Evolutionary conservation across 2,329 filamentous ascomycete genomes (phyloP).

Genomic region (Phialocephala sp.): DNA sequence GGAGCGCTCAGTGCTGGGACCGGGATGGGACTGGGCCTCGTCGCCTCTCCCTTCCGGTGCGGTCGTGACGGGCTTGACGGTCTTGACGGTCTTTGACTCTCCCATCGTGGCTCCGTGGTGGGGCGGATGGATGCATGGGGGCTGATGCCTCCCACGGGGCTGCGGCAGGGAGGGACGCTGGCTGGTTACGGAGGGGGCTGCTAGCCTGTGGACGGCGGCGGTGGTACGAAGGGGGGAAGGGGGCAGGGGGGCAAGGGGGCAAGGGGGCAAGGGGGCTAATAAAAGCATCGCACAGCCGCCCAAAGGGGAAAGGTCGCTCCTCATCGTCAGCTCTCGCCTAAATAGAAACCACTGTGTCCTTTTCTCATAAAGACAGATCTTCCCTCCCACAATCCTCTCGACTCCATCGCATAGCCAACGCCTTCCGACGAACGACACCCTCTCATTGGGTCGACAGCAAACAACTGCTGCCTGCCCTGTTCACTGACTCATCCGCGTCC

Average conservation of each 20-base stretch:
- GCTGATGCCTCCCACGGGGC: neutral
- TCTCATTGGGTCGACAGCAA: conserved; percentile 10
- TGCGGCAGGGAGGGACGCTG: conserved; percentile 1
- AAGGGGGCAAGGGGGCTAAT: neutral
- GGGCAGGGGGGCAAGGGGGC: too few species aligned
- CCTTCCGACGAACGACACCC: neutral
- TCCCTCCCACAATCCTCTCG: conserved; percentile 19
- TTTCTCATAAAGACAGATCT: conserved; percentile 30
- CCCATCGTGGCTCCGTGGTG: neutral
- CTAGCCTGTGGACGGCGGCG: too few species aligned
- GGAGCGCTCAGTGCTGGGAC: neutral
- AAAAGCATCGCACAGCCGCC: neutral
- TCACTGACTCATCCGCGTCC: conserved; percentile 16
- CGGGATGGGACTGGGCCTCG: neutral
- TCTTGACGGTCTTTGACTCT: neutral
- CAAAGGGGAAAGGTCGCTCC: conserved; percentile 11
- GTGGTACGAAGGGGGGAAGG: too few species aligned
- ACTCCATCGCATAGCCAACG: conserved; percentile 1
- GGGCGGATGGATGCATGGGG: conserved; percentile 7
- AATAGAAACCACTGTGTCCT: conserved; percentile 31
- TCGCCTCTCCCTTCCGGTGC: neutral
- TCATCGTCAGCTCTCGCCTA: conserved; percentile 25
- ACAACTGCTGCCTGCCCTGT: conserved; percentile 12
- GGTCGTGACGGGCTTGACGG: neutral
- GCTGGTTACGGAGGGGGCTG: neutral